Evolutionary conservation across 1,139 yeast genomes (phyloP), one percentile per base, ranked within the genome.

Genomic region (Geotrichum aggregatum): DNA sequence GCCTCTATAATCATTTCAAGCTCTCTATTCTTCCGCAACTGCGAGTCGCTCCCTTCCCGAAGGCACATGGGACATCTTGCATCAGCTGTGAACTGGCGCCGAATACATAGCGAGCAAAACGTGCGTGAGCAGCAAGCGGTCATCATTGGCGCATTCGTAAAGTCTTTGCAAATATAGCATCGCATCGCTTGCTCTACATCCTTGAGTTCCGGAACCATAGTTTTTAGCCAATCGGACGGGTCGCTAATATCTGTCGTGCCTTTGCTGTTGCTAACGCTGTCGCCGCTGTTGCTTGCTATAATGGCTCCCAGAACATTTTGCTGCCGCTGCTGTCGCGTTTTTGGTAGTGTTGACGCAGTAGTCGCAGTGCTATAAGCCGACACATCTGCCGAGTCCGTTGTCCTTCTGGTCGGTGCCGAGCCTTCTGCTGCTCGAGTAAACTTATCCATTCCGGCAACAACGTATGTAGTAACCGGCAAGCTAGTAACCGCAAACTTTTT

Each of bases 81-180:
- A 35, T 79, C 80, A 42, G 70, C 71, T 22, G 81, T 72, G 45
- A 91, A 69, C 57, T 84, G 81, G 58, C 85, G 79, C 56, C 97
- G 76, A 35, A 92, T 87, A 66, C 98, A 92, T 21, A 84, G 76
- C 0, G 96, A 88, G 66, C 98, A 92, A 65, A 89, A 92, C 0
- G 94, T 84, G 66, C 92, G 98, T 3, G 42, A 36, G 46, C 87
- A 84, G 46, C 87, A 84, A 5, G 84, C 77, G 1, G 97, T 87
- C 43, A 86, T 72, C 52, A 88, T 89, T 1, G 98, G 98, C 0
- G 94, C 91, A 44, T 71, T 76, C 56, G 87, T 73, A 58, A 84
- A 80, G 56, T 89, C 97, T 64, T 91, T 88, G 66, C 98, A 92
- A n/a, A 92, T 85, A 61, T 84, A 89, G 63, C 98, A 92, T 63